Evolutionary conservation across 2,329 filamentous ascomycete species (phyloP).

Genomic region (Penicillium polonicum): DNA sequence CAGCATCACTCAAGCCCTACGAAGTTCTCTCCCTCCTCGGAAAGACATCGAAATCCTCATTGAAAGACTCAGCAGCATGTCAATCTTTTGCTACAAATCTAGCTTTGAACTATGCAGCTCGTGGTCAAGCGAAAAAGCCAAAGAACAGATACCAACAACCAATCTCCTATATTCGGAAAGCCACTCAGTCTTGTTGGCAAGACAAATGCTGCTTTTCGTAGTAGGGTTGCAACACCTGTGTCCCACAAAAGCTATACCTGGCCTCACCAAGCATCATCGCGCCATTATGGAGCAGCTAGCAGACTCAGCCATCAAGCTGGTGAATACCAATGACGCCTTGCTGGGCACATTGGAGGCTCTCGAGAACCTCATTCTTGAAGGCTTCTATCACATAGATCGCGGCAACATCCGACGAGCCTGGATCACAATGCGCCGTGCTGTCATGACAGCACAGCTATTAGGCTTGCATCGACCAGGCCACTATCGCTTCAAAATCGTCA

Average conservation of each 20-base stretch:
- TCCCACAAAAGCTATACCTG: conserved; percentile 4
- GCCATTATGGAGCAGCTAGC: conserved; percentile 11
- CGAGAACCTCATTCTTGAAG: conserved; percentile 43
- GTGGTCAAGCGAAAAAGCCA: neutral
- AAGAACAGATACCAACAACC: neutral
- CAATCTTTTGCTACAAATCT: neutral
- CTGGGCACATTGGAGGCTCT: conserved; percentile 39
- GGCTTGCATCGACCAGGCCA: conserved; percentile 34
- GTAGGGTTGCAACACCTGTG: conserved; percentile 28
- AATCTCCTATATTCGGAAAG: conserved; percentile 12
- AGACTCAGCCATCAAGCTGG: conserved; percentile 6
- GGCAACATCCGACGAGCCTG: conserved; percentile 43
- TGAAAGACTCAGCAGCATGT: neutral
- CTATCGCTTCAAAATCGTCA: conserved; percentile 14
- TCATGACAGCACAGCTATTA: conserved; percentile 42
- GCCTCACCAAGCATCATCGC: conserved; percentile 29
- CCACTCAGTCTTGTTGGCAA: conserved; percentile 38
- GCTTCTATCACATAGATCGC: conserved; percentile 35
- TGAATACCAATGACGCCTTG: conserved; percentile 39
- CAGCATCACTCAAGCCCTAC: neutral
- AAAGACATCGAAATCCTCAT: neutral
- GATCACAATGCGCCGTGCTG: conserved; percentile 37
- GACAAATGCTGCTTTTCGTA: conserved; percentile 34
- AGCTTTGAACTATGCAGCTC: conserved; percentile 10
- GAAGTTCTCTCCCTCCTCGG: neutral